A percentile compares a stretch with the other conserved stretches of the same genome.
phyloP scores from a whole-genome alignment of 169 alveolate genomes.

The Plasmodium gallinaceum region DNA sequence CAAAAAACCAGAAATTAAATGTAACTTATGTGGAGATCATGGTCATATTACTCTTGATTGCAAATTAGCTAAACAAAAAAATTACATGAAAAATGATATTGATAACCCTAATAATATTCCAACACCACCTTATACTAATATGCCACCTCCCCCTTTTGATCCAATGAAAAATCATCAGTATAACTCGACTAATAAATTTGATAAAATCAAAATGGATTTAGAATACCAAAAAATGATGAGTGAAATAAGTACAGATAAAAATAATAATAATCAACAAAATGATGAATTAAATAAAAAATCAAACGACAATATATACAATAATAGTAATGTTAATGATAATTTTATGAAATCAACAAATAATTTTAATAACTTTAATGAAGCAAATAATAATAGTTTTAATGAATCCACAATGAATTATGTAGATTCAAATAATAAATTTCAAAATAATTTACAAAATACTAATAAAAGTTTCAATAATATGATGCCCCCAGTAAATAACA shows the following conservation, averaged over 20 bases:
- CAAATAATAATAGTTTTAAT: neutral
- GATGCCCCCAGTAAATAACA: slow-evolving; percentile 30
- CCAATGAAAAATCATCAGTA: neutral
- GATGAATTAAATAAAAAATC: neutral
- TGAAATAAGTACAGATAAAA: slow-evolving; percentile 40
- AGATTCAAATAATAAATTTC: slow-evolving; percentile 12
- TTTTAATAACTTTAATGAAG: slow-evolving; percentile 10
- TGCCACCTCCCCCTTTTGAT: neutral
- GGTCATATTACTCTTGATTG: slow-evolving; percentile 94
- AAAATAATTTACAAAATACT: slow-evolving; percentile 6
- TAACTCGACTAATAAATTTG: slow-evolving; percentile 5
- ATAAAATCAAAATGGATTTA: slow-evolving; percentile 49
- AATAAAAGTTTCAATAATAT: slow-evolving; percentile 21
- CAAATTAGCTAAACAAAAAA: slow-evolving; percentile 82
- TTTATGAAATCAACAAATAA: neutral
- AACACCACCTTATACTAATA: slow-evolving; percentile 25
- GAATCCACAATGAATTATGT: neutral
- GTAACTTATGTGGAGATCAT: slow-evolving; percentile 93
- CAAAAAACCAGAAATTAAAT: slow-evolving; percentile 83
- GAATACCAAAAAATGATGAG: slow-evolving; percentile 72
- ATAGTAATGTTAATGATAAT: neutral
- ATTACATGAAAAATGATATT: slow-evolving; percentile 19
- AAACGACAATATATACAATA: slow-evolving; percentile 14
- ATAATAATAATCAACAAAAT: neutral
- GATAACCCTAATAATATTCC: slow-evolving; percentile 21